Conservation (phyloP, 148 eudicot genomes). For the Hydrangea macrophylla region DNA sequence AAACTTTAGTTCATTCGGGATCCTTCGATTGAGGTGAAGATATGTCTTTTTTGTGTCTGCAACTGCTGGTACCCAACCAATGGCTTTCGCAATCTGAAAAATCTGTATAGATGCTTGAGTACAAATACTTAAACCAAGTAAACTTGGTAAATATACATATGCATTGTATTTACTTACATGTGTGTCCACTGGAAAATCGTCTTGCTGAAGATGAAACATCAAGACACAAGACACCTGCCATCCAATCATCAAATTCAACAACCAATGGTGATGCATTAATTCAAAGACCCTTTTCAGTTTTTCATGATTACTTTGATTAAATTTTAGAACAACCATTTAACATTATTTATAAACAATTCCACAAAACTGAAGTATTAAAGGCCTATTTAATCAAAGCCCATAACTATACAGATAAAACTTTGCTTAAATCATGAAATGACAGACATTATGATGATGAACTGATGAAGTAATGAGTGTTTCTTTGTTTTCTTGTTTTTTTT, state of each 20-base stretch:
- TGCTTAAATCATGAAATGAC: too few relatives aligned
- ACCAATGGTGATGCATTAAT: not conserved
- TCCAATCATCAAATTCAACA: conserved; percentile 9
- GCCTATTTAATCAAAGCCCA: too few relatives aligned
- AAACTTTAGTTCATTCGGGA: conserved; percentile 69
- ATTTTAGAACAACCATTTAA: too few relatives aligned
- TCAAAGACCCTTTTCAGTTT: not conserved
- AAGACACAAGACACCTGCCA: conserved; percentile 91
- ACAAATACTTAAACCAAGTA: not conserved
- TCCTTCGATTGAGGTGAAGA: conserved; percentile 67
- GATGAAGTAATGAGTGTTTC: too few relatives aligned
- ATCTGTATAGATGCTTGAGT: conserved; percentile 39
- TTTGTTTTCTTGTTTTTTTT: too few relatives aligned
- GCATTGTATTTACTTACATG: conserved; percentile 66
- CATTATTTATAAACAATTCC: too few relatives aligned
- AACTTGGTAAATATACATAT: not conserved
- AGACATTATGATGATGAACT: too few relatives aligned
- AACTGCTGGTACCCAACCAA: conserved; percentile 70
- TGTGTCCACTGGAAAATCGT: conserved; percentile 91
- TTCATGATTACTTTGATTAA: too few relatives aligned
- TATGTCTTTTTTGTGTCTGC: conserved; percentile 80
- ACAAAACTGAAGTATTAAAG: too few relatives aligned
- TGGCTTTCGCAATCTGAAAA: conserved; percentile 70
- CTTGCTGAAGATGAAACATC: conserved; percentile 73
- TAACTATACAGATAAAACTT: too few relatives aligned